Evolutionary conservation across 495 filamentous ascomycete genomes (phyloP).

Genomic region (Penicillium arizonense): DNA sequence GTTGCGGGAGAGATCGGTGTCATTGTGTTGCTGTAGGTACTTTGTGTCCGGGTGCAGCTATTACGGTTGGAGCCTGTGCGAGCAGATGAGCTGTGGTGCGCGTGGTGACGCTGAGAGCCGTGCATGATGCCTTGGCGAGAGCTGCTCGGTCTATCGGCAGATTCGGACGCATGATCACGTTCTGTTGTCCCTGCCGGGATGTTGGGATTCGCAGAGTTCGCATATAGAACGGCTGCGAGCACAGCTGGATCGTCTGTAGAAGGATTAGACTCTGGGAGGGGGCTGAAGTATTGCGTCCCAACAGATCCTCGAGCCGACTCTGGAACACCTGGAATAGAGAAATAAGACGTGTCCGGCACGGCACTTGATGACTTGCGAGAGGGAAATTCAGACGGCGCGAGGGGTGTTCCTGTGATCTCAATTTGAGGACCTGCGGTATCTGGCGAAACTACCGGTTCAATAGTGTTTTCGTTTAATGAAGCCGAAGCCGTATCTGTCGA

Average conservation of each 20-base stretch:
- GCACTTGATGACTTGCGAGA: constrained; percentile 40
- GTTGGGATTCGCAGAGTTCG: constrained; percentile 21
- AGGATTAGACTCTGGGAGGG: constrained; percentile 13
- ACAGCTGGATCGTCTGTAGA: constrained; percentile 28
- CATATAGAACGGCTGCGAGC: constrained; percentile 32
- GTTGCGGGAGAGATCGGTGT: constrained; percentile 48
- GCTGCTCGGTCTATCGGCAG: constrained; percentile 30
- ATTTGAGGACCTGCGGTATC: constrained; percentile 43
- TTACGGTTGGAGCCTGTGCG: constrained; percentile 40
- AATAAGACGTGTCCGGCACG: constrained; percentile 31
- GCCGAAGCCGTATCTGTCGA: constrained; percentile 14
- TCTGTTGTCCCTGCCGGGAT: constrained; percentile 8
- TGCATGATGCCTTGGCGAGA: constrained; percentile 26
- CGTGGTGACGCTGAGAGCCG: constrained; percentile 29
- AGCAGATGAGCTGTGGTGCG: constrained; percentile 38
- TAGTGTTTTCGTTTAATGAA: constrained; percentile 36
- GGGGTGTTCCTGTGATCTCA: constrained; percentile 35
- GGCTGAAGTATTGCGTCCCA: constrained; percentile 15
- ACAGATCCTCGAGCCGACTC: constrained; percentile 13
- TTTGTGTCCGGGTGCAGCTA: constrained; percentile 45
- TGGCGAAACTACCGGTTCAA: constrained; percentile 38
- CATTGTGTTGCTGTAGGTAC: constrained; percentile 45
- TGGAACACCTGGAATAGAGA: constrained; percentile 25
- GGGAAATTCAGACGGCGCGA: constrained; percentile 14
- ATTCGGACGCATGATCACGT: constrained; percentile 20